These are phyloP conservation scores for Bathelium albidoporum DNA, from an alignment of 495 filamentous ascomycete species.

Conservation along the genomic window DNA sequence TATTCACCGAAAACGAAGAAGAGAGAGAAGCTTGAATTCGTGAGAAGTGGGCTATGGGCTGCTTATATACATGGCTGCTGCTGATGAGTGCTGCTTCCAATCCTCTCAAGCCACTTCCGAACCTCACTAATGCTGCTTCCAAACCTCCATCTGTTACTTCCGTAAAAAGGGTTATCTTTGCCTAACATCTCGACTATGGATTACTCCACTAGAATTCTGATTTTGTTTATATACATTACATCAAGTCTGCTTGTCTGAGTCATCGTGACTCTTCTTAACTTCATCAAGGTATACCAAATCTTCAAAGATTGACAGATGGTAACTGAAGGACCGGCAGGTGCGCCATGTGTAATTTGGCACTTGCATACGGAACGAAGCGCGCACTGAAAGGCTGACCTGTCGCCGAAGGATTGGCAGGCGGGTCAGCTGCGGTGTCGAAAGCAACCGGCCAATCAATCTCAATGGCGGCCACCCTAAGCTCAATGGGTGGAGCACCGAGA, in stretches of 20 bases:
- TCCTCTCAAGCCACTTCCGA: too few species aligned
- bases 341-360: slow-evolving; percentile 49
- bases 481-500: slow-evolving; percentile 38
- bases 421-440: slow-evolving; percentile 35
- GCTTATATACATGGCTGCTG: too few species aligned
- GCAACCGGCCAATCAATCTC: slow-evolving; percentile 43
- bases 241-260: not conserved
- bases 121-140: too few species aligned
- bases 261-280: not conserved
- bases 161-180: too few species aligned
- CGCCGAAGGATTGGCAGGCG: slow-evolving; percentile 26
- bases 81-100: too few species aligned
- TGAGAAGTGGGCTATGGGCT: too few species aligned
- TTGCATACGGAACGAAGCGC: slow-evolving; percentile 45
- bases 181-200: too few species aligned
- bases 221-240: too few species aligned
- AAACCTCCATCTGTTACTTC: too few species aligned
- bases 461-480: slow-evolving; percentile 43
- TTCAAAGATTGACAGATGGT: not conserved
- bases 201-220: too few species aligned
- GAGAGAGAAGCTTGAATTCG: too few species aligned
- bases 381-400: slow-evolving; percentile 31
- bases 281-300: not conserved
- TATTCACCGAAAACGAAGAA: too few species aligned
- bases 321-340: slow-evolving; percentile 37